A percentile compares a stretch with the other conserved stretches of the same genome.
These are phyloP conservation scores for Exophiala aquamarina DNA, from an alignment of 2,329 filamentous ascomycete species.

Conservation along the genomic window DNA sequence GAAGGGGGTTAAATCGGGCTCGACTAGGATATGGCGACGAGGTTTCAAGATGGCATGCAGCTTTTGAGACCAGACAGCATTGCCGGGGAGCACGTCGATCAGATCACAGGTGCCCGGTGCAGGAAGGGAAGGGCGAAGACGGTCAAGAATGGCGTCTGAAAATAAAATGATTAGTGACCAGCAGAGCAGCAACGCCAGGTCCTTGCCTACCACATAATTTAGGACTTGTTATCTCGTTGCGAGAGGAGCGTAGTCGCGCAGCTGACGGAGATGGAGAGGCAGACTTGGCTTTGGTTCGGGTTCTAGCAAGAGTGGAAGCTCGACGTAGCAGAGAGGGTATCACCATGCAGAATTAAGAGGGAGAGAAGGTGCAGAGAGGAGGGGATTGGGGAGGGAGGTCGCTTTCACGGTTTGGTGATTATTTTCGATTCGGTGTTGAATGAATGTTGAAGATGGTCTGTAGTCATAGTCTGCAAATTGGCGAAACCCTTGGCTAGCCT, in stretches of 20 bases:
- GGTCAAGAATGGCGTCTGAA: constrained; percentile 66
- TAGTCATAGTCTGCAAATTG: no score
- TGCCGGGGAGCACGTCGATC: constrained; percentile 81
- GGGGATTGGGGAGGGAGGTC: no score
- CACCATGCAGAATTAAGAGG: no score
- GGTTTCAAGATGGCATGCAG: constrained; percentile 75
- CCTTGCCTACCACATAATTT: constrained; percentile 16
- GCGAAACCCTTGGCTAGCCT: no score
- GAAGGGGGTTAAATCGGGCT: constrained; percentile 64
- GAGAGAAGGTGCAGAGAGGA: no score
- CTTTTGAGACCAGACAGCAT: constrained; percentile 74
- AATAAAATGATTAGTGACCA: not conserved
- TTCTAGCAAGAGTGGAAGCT: constrained; percentile 15
- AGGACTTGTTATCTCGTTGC: not conserved
- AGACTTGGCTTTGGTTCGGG: no score
- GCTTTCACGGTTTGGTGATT: no score
- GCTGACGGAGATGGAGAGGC: no score
- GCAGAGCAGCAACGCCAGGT: not conserved
- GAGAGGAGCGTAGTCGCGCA: no score
- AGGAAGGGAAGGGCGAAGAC: constrained; percentile 67
- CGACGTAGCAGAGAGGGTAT: constrained; percentile 10
- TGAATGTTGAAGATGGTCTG: no score
- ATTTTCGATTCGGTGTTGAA: no score
- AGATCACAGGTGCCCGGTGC: constrained; percentile 78
- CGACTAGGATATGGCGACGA: constrained; percentile 78